Evolutionary conservation across 805 yeast genomes (phyloP).

Genomic region (Spathaspora boniae): DNA sequence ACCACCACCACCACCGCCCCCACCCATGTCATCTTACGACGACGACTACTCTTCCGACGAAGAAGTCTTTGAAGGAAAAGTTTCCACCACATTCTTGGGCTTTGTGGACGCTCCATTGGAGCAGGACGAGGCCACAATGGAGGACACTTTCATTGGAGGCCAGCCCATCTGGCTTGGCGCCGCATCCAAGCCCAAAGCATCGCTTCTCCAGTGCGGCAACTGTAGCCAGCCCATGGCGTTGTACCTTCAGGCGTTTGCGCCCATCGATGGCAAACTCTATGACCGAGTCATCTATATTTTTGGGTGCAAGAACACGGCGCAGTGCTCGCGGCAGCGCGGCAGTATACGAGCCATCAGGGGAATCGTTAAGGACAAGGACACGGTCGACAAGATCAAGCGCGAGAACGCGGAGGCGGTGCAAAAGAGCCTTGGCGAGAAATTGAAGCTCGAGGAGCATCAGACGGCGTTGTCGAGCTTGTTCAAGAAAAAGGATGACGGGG

Average conservation of each 20-base stretch:
- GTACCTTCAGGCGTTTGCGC: slow-evolving; percentile 77
- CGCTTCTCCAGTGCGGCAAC: slow-evolving; percentile 56
- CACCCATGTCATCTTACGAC: slow-evolving; percentile 34
- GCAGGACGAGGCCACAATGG: slow-evolving; percentile 39
- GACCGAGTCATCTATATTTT: slow-evolving; percentile 82
- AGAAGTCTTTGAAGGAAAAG: slow-evolving; percentile 30
- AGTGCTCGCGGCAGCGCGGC: slow-evolving; percentile 69
- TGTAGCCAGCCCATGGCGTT: slow-evolving; percentile 65
- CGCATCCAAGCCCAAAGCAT: slow-evolving; percentile 52
- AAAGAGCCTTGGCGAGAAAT: slow-evolving; percentile 37
- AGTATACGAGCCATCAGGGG: slow-evolving; percentile 77
- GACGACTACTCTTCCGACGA: slow-evolving; percentile 57
- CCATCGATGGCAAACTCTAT: slow-evolving; percentile 65
- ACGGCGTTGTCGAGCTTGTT: slow-evolving; percentile 45
- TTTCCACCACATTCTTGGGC: slow-evolving; percentile 52
- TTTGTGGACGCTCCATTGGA: slow-evolving; percentile 58
- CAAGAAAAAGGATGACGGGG: slow-evolving; percentile 31
- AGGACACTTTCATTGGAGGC: slow-evolving; percentile 84
- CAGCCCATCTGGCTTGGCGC: slow-evolving; percentile 61
- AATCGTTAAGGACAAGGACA: slow-evolving; percentile 54
- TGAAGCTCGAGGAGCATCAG: slow-evolving; percentile 21
- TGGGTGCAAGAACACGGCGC: slow-evolving; percentile 53
- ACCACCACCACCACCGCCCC: too few relatives aligned
- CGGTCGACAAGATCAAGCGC: slow-evolving; percentile 37
- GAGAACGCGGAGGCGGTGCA: slow-evolving; percentile 27